Percentiles rank a stretch among this genome's conserved stretches.
Conservation (phyloP, 345 rosid genomes). For the Corchorus olitorius region DNA sequence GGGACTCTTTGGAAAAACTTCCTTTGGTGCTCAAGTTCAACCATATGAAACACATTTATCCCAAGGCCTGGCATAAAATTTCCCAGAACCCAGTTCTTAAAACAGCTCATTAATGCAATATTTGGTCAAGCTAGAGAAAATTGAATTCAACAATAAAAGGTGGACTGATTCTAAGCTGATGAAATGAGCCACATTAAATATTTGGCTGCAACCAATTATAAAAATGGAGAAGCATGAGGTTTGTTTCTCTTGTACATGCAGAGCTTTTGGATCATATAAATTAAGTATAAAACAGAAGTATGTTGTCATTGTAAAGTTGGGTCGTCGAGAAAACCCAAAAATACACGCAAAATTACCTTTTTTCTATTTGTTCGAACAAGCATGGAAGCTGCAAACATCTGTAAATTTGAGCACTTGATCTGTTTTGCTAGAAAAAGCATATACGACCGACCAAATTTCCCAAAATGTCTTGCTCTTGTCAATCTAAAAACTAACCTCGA, state of each 20-base stretch:
- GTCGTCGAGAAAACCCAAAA: not conserved
- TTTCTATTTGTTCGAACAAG: not conserved
- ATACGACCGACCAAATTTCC: not conserved
- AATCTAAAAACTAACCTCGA: not conserved
- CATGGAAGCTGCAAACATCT: slow-evolving; percentile 6
- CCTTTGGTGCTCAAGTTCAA: not conserved
- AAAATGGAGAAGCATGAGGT: not conserved
- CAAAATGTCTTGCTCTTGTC: not conserved
- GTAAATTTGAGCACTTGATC: not conserved
- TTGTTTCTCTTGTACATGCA: not conserved
- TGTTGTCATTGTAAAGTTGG: not conserved
- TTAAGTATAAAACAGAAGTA: not conserved
- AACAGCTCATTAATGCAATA: not conserved
- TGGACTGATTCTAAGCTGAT: not conserved
- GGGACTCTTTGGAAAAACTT: not conserved
- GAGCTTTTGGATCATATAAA: not conserved
- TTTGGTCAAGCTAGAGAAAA: not conserved
- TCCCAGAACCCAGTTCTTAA: not conserved
- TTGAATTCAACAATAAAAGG: not conserved
- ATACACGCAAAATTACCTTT: not conserved
- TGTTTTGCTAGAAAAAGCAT: not conserved
- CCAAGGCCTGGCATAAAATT: not conserved
- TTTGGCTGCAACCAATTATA: not conserved
- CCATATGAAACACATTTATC: not conserved
- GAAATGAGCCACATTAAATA: no score